phyloP scores from a whole-genome alignment of 768 basidiomycete species.

The Hebeloma cylindrosporum region DNA sequence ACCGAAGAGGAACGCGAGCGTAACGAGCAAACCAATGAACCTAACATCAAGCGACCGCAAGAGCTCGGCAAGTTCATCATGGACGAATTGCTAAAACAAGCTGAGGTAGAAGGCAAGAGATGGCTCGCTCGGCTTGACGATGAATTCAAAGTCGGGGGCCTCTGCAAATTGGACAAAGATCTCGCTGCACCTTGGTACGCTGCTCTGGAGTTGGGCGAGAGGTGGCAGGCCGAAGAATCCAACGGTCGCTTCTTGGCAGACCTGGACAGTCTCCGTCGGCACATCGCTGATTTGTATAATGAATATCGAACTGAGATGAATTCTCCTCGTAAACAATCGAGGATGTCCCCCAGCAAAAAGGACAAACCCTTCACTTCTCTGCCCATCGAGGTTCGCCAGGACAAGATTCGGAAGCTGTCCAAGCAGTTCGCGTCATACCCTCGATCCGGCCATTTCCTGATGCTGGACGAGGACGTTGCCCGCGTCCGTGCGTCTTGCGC shows the following conservation, averaged over 20 bases:
- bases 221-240: constrained; percentile 21
- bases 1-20: constrained; percentile 22
- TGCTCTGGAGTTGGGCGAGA: constrained; percentile 25
- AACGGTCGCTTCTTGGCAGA: constrained; percentile 28
- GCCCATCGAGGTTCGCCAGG: constrained; percentile 51
- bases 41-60: constrained; percentile 22
- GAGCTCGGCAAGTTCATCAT: constrained; percentile 39
- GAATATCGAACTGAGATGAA: constrained; percentile 29
- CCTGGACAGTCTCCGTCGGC: constrained; percentile 36
- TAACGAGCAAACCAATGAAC: constrained; percentile 22
- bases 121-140: constrained; percentile 29
- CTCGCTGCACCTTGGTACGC: constrained; percentile 34
- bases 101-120: constrained; percentile 21
- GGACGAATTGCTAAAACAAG: constrained; percentile 37
- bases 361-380: constrained; percentile 31
- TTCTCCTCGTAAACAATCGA: constrained; percentile 18
- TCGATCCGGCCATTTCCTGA: constrained; percentile 23
- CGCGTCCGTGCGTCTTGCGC: constrained; percentile 57
- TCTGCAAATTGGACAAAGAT: constrained; percentile 26
- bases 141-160: constrained; percentile 19
- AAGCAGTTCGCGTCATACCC: constrained; percentile 37
- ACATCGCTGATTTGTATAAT: constrained; percentile 37
- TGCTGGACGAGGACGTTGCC: constrained; percentile 32
- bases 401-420: constrained; percentile 49
- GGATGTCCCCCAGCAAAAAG: constrained; percentile 20